Conservation (phyloP, 108 stramenopile genomes). For the Conticribra guillardii region DNA sequence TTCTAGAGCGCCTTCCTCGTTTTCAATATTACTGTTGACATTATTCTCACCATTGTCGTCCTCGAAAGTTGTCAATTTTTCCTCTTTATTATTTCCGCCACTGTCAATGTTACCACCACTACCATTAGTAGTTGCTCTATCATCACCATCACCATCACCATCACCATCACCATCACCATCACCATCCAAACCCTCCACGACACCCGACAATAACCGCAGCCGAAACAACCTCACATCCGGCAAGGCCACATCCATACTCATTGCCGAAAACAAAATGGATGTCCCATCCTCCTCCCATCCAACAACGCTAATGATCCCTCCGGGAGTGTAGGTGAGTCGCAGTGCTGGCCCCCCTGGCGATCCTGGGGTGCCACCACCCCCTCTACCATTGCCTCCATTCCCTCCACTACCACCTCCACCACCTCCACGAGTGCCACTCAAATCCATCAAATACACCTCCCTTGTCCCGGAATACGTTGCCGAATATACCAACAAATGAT, state of each 20-base stretch:
- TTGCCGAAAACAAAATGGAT: constrained; percentile 55
- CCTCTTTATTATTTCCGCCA: not conserved
- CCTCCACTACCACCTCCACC: not conserved
- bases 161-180: constrained; percentile 4
- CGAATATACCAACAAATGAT: constrained; percentile 61
- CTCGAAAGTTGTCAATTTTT: not conserved
- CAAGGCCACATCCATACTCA: constrained; percentile 52
- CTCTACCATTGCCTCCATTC: not conserved
- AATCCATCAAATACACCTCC: constrained; percentile 70
- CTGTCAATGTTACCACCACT: not conserved
- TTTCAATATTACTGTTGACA: too few species aligned
- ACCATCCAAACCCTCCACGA: not conserved
- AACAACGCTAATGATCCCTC: constrained; percentile 43
- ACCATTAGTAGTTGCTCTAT: not conserved
- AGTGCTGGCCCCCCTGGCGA: constrained; percentile 37
- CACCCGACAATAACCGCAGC: constrained; percentile 33
- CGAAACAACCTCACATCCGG: constrained; percentile 66
- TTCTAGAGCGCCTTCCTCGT: too few species aligned
- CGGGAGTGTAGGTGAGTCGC: constrained; percentile 54
- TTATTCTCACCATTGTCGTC: not conserved
- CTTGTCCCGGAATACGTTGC: constrained; percentile 68
- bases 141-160: not conserved
- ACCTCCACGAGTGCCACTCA: too few species aligned
- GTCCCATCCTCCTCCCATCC: constrained; percentile 54
- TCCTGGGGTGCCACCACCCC: constrained; percentile 1